These are phyloP conservation scores for Zygosaccharomyces kombuchaensis DNA, from an alignment of 805 yeast genomes.

Conservation along the genomic window DNA sequence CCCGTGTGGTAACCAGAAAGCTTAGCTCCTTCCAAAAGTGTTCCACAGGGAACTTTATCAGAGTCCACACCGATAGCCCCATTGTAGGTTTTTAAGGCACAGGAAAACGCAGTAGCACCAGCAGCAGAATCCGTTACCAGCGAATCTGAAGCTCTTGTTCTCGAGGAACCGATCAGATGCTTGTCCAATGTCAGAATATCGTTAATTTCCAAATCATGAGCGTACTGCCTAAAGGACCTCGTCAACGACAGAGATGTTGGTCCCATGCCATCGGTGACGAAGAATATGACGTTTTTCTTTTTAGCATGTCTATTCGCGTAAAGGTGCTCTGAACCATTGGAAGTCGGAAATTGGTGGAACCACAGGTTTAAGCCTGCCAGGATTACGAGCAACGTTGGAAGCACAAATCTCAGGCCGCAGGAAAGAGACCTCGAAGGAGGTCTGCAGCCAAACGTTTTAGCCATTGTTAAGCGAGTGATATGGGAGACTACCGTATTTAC, in stretches of 20 bases:
- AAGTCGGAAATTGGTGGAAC: not conserved
- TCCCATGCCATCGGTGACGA: slow-evolving; percentile 96
- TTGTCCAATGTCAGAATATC: slow-evolving; percentile 61
- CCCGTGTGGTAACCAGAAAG: slow-evolving; percentile 79
- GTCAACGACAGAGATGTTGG: slow-evolving; percentile 82
- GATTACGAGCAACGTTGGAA: slow-evolving; percentile 1
- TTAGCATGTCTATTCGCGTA: not conserved
- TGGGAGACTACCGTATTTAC: not conserved
- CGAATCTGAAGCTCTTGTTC: slow-evolving; percentile 76
- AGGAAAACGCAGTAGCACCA: slow-evolving; percentile 91
- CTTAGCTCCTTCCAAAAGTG: slow-evolving; percentile 83
- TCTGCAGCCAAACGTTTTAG: not conserved
- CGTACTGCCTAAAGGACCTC: slow-evolving; percentile 63
- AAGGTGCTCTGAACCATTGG: not conserved
- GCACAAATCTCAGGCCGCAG: slow-evolving; percentile 1
- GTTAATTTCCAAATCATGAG: slow-evolving; percentile 42
- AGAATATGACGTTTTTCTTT: slow-evolving; percentile 75
- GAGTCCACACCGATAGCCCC: slow-evolving; percentile 89
- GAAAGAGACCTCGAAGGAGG: not conserved
- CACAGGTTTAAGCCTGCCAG: slow-evolving; percentile 1
- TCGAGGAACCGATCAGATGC: slow-evolving; percentile 72
- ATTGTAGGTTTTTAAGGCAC: slow-evolving; percentile 78
- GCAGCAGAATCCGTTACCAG: slow-evolving; percentile 94
- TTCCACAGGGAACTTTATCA: slow-evolving; percentile 71
- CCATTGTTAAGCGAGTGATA: not conserved